A percentile compares a stretch with the other conserved stretches of the same genome.
Evolutionary conservation across 805 yeast species (phyloP).

Genomic region (Nakazawaea sp.): DNA sequence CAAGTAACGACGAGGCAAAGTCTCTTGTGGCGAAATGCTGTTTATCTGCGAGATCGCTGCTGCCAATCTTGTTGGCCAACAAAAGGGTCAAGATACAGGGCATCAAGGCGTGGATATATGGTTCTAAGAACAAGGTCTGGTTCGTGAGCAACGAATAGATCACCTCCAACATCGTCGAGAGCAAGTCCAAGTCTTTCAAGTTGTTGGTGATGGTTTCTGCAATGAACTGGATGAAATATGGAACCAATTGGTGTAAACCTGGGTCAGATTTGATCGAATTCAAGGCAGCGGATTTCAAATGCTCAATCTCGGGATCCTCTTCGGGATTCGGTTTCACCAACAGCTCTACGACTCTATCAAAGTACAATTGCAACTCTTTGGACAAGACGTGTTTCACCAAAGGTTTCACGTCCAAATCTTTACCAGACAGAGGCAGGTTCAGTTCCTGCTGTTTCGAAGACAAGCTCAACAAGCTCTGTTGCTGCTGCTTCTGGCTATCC

Average conservation of each 20-base stretch:
- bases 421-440: constrained; percentile 21
- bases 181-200: constrained; percentile 58
- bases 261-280: constrained; percentile 85
- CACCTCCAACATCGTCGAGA: constrained; percentile 84
- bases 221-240: constrained; percentile 91
- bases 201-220: constrained; percentile 93
- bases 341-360: constrained; percentile 83
- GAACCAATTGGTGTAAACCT: constrained; percentile 93
- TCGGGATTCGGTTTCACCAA: constrained; percentile 48
- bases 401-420: constrained; percentile 68
- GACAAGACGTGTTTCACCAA: constrained; percentile 92
- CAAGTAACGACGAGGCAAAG: constrained; percentile 77
- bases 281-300: constrained; percentile 71
- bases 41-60: constrained; percentile 18
- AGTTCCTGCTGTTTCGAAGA: not conserved
- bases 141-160: constrained; percentile 79
- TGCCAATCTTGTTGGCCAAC: constrained; percentile 84
- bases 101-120: constrained; percentile 93
- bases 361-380: constrained; percentile 87
- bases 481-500: constrained; percentile 16
- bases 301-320: constrained; percentile 38
- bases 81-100: constrained; percentile 91
- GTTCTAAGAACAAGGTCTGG: constrained; percentile 82
- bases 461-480: constrained; percentile 15
- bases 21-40: constrained; percentile 65